A percentile compares a stretch with the other conserved stretches of the same genome.
Conservation (phyloP, 2,329 filamentous ascomycete species). For the Colletotrichum acutatum region DNA sequence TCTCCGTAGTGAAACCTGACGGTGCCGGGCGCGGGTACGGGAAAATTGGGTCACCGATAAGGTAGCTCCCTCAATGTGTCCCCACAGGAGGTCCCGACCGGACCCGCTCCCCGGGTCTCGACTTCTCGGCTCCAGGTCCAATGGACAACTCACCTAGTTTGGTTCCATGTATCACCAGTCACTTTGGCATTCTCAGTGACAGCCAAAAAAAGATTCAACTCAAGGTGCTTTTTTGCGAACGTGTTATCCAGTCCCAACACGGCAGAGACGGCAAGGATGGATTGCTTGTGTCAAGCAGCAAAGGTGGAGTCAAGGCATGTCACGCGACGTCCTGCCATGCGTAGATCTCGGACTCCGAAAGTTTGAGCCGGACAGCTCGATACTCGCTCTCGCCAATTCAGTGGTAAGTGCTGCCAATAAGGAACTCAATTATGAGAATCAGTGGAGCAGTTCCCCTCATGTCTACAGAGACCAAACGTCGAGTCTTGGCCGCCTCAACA, state of each 20-base stretch:
- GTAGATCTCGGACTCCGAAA: not conserved
- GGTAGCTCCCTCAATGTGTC: not conserved
- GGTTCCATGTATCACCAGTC: not conserved
- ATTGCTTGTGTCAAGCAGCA: not conserved
- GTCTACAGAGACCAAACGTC: not conserved
- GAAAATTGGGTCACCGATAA: not conserved
- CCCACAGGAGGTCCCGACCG: not conserved
- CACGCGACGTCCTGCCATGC: constrained; percentile 10
- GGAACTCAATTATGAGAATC: not conserved
- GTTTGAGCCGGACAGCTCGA: not conserved
- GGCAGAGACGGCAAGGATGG: not conserved
- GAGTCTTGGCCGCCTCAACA: not conserved
- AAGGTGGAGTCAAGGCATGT: not conserved
- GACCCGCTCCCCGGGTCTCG: not conserved
- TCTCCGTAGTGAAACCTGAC: not conserved
- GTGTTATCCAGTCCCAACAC: not conserved
- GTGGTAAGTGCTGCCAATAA: not conserved
- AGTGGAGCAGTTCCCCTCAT: not conserved
- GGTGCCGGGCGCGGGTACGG: not conserved
- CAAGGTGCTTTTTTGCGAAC: not conserved
- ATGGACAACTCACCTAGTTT: not conserved
- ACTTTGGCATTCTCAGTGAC: no score
- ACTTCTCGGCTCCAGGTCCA: not conserved
- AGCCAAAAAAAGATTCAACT: not conserved
- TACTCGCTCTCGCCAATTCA: not conserved